Evolutionary conservation across 768 basidiomycete species (phyloP), one percentile per base, ranked within the genome.

Genomic region (Steccherinum ochraceum): DNA sequence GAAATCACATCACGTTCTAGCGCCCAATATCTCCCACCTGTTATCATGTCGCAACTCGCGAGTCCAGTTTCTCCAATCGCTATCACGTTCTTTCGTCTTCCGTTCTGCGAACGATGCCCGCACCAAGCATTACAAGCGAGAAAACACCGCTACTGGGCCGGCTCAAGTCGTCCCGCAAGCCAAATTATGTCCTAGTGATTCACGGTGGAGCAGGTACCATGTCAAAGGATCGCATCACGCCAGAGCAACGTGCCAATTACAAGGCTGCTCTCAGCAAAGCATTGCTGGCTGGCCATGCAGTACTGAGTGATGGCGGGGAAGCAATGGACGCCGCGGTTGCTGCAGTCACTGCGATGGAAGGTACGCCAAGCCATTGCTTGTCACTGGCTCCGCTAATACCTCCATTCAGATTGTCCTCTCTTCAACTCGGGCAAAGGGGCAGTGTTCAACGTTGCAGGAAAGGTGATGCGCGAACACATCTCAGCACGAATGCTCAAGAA

Each of bases 151-250:
- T 62, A 19, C 42, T 60, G n/a, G 49, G 23, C 19, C 42, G 16
- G 11, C 20, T 47, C 55, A 45, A 30, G 53, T 24, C 30, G 18
- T 23, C 49, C 11, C 18, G 35, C 40, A 40, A 40, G 46, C 2
- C 56, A 21, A 66, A 62, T 30, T 64, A 65, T 53, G 69, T 75
- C 25, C 72, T 92, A 1, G 83, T 86, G 24, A 81, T 91, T 54
- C 88, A 92, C 62, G 89, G 89, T 25, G 89, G 89, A 5, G 86
- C 89, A 0, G 86, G 86, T 1, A 84, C 79, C 1, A 85, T 90
- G 77, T 68, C 68, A 24, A 77, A 73, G 52, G 64, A 72, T 20
- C 64, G 63, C 18, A 79, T 83, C 13, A 83, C 85, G 0, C 83
- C 81, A 2, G 78, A 82, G 53, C 73, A 83, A 56, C 76, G 73